Conservation (phyloP, 345 rosid genomes). For the Corchorus olitorius region DNA sequence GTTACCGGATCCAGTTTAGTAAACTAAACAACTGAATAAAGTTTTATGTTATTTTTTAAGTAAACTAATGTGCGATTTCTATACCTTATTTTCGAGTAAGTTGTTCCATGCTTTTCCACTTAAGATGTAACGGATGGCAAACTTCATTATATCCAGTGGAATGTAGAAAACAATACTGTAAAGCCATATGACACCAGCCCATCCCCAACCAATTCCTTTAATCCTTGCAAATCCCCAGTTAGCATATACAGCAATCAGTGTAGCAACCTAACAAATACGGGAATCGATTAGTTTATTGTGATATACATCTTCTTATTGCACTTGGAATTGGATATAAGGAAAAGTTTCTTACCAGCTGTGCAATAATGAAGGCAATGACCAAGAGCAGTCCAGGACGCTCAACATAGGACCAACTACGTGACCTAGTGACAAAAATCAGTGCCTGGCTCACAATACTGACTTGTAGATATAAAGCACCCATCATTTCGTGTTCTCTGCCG, state of each 20-base stretch:
- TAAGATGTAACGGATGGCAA: slow-evolving; percentile 72
- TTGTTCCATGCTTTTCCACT: slow-evolving; percentile 83
- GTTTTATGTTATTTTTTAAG: not conserved
- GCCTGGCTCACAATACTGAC: slow-evolving; percentile 98
- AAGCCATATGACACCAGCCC: slow-evolving; percentile 93
- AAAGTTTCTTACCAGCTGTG: slow-evolving; percentile 61
- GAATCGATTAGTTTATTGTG: not conserved
- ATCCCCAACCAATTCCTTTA: slow-evolving; percentile 86
- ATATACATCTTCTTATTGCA: no score
- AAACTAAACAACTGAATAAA: not conserved
- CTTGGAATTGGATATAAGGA: not conserved
- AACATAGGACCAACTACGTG: slow-evolving; percentile 80
- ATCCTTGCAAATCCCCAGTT: slow-evolving; percentile 79
- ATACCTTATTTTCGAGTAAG: slow-evolving; percentile 80
- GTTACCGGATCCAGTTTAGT: not conserved
- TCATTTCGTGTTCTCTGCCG: slow-evolving; percentile 50
- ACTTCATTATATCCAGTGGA: slow-evolving; percentile 81
- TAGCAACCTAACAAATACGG: slow-evolving; percentile 55
- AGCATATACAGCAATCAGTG: slow-evolving; percentile 68
- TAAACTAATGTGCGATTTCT: slow-evolving; percentile 11
- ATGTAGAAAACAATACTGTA: slow-evolving; percentile 70
- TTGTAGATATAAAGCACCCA: slow-evolving; percentile 90
- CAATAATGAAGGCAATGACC: slow-evolving; percentile 56
- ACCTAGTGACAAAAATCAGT: slow-evolving; percentile 85
- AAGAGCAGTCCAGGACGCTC: slow-evolving; percentile 82